Evolutionary conservation across 306 rosid genomes (phyloP).

Genomic region (Prunus davidiana): DNA sequence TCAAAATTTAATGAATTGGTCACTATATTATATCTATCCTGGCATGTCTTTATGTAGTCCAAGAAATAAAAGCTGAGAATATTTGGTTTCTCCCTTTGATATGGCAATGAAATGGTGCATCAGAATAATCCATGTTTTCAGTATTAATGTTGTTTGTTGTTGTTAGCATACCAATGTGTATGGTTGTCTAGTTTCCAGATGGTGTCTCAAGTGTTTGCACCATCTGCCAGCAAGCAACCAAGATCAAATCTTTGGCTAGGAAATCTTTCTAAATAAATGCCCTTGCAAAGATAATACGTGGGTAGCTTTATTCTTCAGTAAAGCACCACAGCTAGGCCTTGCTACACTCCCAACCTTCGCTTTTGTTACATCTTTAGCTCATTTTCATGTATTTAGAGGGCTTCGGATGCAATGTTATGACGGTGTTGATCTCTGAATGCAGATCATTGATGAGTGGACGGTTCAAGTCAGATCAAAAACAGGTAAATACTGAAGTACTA

Average conservation of each 20-base stretch:
- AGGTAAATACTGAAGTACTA: constrained; percentile 34
- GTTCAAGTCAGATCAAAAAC: constrained; percentile 70
- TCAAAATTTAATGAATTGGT: neutral
- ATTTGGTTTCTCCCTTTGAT: neutral
- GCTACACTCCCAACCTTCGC: constrained; percentile 5
- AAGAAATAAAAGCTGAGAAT: neutral
- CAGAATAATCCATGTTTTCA: neutral
- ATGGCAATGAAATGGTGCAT: neutral
- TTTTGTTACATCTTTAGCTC: neutral
- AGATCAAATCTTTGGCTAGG: constrained; percentile 27
- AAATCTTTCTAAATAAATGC: constrained; percentile 19
- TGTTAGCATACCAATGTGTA: neutral
- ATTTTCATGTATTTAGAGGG: neutral
- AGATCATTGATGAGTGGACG: constrained; percentile 91
- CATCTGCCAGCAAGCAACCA: constrained; percentile 69
- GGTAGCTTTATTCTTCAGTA: constrained; percentile 26
- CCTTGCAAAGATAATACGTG: constrained; percentile 18
- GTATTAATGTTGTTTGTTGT: neutral
- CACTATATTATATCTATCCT: neutral
- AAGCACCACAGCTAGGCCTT: constrained; percentile 11
- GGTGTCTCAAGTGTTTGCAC: constrained; percentile 43
- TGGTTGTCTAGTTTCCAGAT: constrained; percentile 62
- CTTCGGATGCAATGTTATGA: neutral
- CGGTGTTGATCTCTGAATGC: constrained; percentile 22
- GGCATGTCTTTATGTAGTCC: neutral